A percentile compares a stretch with the other conserved stretches of the same genome.
These are phyloP conservation scores for Stagonosporopsis chrysanthemi DNA, from an alignment of 2,329 filamentous ascomycete species.

Conservation along the genomic window DNA sequence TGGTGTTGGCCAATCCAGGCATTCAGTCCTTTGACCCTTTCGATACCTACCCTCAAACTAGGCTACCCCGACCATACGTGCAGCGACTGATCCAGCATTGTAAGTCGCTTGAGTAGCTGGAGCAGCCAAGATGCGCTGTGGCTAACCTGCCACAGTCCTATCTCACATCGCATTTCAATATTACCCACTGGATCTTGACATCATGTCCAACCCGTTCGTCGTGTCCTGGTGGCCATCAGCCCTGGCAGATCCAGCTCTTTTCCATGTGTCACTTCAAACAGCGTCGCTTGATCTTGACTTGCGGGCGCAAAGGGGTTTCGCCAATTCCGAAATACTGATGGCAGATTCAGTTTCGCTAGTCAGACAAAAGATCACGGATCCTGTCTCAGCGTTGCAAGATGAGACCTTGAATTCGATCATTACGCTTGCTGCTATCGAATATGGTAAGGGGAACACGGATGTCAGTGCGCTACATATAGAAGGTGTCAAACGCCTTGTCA, in stretches of 20 bases:
- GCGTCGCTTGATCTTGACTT: constrained; percentile 65
- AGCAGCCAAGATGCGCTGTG: background rate
- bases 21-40: constrained; percentile 61
- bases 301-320: constrained; percentile 61
- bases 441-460: constrained; percentile 61
- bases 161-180: constrained; percentile 67
- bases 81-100: constrained; percentile 65
- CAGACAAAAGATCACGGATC: constrained; percentile 58
- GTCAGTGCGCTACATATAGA: constrained; percentile 59
- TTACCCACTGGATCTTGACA: constrained; percentile 63
- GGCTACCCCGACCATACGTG: constrained; percentile 59
- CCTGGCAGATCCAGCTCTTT: constrained; percentile 63
- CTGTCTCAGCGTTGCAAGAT: constrained; percentile 59
- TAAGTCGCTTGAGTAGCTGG: constrained; percentile 41
- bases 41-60: constrained; percentile 63
- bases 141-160: constrained; percentile 54
- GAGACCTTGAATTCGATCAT: constrained; percentile 65
- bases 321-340: constrained; percentile 64
- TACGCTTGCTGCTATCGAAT: constrained; percentile 66
- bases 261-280: constrained; percentile 67
- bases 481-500: constrained; percentile 59
- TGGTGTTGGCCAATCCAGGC: constrained; percentile 30
- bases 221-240: constrained; percentile 68
- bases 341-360: constrained; percentile 63
- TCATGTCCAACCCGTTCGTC: constrained; percentile 64